Percentiles rank a stretch among this genome's conserved stretches.
Evolutionary conservation across 768 basidiomycete genomes (phyloP).

Genomic region (Calocera cornea): DNA sequence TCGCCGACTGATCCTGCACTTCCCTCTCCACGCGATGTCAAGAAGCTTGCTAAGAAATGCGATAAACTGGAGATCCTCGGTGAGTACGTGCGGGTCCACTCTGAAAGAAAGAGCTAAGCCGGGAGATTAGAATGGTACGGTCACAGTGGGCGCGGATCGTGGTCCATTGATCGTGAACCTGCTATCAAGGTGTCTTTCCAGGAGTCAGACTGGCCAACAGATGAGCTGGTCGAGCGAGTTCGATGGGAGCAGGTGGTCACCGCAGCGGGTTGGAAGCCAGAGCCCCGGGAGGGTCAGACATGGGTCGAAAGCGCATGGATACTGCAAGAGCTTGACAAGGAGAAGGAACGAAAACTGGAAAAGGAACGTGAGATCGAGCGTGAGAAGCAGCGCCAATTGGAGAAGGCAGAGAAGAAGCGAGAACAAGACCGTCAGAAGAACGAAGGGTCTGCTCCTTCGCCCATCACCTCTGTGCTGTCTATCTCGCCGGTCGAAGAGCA

Average conservation of each 20-base stretch:
- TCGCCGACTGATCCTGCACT: constrained; percentile 23
- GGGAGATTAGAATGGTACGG: constrained; percentile 33
- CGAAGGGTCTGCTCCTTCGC: background rate
- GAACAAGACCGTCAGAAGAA: background rate
- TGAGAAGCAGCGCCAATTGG: background rate
- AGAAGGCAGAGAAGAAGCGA: background rate
- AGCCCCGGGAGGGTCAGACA: background rate
- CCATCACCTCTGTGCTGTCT: background rate
- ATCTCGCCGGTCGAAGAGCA: background rate
- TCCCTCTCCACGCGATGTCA: constrained; percentile 28
- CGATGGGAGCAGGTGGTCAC: background rate
- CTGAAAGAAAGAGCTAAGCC: too few relatives aligned
- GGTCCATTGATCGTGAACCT: constrained; percentile 15
- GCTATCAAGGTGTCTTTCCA: background rate
- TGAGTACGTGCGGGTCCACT: constrained; percentile 10
- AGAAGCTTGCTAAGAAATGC: constrained; percentile 28
- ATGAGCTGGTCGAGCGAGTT: background rate
- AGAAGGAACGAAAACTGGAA: background rate
- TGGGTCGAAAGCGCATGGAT: background rate
- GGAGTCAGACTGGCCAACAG: background rate
- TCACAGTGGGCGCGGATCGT: constrained; percentile 24
- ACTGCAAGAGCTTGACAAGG: background rate
- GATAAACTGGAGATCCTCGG: constrained; percentile 24
- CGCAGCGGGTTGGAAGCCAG: background rate
- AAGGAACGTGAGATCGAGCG: background rate